A percentile compares a stretch with the other conserved stretches of the same genome.
Evolutionary conservation across 495 filamentous ascomycete genomes (phyloP).

Genomic region (Penicillium macrosclerotiorum): DNA sequence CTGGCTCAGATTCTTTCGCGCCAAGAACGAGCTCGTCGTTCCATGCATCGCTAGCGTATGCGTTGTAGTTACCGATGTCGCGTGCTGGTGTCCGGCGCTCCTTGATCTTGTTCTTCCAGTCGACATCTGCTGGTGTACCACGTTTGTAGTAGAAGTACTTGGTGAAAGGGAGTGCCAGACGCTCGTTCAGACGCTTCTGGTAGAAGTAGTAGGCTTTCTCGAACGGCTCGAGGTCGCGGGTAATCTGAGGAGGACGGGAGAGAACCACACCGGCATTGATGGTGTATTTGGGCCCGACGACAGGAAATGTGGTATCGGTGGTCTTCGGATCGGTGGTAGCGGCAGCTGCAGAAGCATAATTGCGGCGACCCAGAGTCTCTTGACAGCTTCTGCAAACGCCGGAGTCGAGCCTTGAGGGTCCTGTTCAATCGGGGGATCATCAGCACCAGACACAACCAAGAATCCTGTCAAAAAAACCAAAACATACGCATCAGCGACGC

Average conservation of each 20-base stretch:
- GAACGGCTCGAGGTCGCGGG: conserved; percentile 77
- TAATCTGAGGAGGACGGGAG: conserved; percentile 83
- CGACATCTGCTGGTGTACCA: conserved; percentile 76
- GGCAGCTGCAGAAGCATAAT: conserved; percentile 44
- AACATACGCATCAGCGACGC: conserved; percentile 40
- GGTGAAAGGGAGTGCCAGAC: conserved; percentile 82
- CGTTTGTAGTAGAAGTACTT: conserved; percentile 95
- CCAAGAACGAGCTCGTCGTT: conserved; percentile 88
- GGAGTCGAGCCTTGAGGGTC: conserved; percentile 42
- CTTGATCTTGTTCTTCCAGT: conserved; percentile 85
- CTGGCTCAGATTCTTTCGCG: conserved; percentile 56
- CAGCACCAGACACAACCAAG: neutral
- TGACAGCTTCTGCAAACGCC: conserved; percentile 53
- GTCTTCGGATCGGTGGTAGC: conserved; percentile 32
- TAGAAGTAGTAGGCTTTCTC: conserved; percentile 94
- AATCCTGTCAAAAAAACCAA: neutral
- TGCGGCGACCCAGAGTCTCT: conserved; percentile 45
- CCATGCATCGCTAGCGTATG: conserved; percentile 77
- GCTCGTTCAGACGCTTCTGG: conserved; percentile 95
- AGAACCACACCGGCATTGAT: conserved; percentile 81
- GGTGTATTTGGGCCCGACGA: conserved; percentile 51
- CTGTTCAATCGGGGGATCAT: conserved; percentile 24
- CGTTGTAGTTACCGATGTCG: conserved; percentile 84
- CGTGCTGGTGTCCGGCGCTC: conserved; percentile 72
- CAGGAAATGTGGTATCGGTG: conserved; percentile 26